Evolutionary conservation across 768 basidiomycete species (phyloP), one percentile per base, ranked within the genome.

Genomic region (Boletus rubroflammeus): DNA sequence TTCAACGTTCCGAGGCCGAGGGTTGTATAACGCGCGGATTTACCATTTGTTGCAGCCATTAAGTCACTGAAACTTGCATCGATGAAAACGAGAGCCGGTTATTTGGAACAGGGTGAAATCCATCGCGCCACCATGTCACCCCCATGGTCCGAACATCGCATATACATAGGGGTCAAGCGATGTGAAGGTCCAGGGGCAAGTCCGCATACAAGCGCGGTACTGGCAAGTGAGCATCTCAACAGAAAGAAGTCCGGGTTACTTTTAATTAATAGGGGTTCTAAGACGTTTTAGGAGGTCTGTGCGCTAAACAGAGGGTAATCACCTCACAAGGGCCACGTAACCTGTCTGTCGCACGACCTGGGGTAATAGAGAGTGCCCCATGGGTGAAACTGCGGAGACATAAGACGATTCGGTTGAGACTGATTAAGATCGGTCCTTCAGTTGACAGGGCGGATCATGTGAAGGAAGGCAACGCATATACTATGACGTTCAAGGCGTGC

Each of bases 291-390:
- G 45, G 55, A 23, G n/a, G 15, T 11, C 40, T 8, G 25, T 47
- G 48, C 34, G 46, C 48, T 47, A 58, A 50, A 51, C 34, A 3
- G 47, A 50, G 50, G 19, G 46, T n/a, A 50, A 55, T 62, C 46
- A 31, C 51, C 46, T 56, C 54, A 28, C 57, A 50, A 42, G 14
- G 13, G 45, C 53, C 60, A 54, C 47, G 41, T 38, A 41, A 21
- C n/a, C 21, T 5, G 34, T 11, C 52, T 9, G 54, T 66, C 66
- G 66, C 66, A 66, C 63, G 55, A 66, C 66, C 61, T 59, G 66
- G 66, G 65, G 65, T 67, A 67, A 66, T 66, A 63, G 61, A 9
- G 56, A 61, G 61, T 58, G 54, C 55, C 43, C 58, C 62, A 66
- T 49, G 58, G 55, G 56, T 61, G 39, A 50, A 45, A 55, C 59